These are phyloP conservation scores for Hypoxylon sp. DNA, from an alignment of 2,329 filamentous ascomycete genomes.

Conservation along the genomic window DNA sequence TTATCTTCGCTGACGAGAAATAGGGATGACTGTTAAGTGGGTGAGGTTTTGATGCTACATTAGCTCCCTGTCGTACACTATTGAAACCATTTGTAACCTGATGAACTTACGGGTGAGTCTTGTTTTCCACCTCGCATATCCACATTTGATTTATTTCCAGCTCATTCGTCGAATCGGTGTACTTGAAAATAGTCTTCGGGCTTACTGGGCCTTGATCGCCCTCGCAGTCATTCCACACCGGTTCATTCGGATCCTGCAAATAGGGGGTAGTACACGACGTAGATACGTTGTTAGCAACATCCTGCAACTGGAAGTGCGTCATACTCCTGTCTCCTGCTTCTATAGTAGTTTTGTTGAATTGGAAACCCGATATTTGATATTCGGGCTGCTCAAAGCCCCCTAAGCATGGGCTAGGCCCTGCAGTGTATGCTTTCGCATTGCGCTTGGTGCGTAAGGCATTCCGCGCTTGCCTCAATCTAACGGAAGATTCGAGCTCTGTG, in stretches of 20 bases:
- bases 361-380: conserved; percentile 37
- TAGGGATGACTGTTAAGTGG: conserved; percentile 26
- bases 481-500: neutral
- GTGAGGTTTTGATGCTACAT: neutral
- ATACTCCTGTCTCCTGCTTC: conserved; percentile 31
- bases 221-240: conserved; percentile 40
- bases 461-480: conserved; percentile 2
- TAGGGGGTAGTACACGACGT: conserved; percentile 42
- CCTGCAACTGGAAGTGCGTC: conserved; percentile 34
- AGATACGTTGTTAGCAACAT: conserved; percentile 33
- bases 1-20: conserved; percentile 33
- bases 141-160: conserved; percentile 39
- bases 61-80: conserved; percentile 3
- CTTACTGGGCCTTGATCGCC: conserved; percentile 11
- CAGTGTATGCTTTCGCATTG: conserved; percentile 2
- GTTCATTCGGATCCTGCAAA: conserved; percentile 36
- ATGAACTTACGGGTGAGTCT: conserved; percentile 42
- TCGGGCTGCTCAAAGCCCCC: conserved; percentile 29
- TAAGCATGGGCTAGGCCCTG: conserved; percentile 29
- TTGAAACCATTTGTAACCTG: neutral
- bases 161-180: conserved; percentile 18
- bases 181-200: conserved; percentile 40
- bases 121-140: conserved; percentile 42
- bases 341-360: conserved; percentile 38
- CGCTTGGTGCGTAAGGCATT: neutral